Base-by-base conservation (phyloP, 2,329 filamentous ascomycete genomes). In the Colletotrichum filicis region DNA sequence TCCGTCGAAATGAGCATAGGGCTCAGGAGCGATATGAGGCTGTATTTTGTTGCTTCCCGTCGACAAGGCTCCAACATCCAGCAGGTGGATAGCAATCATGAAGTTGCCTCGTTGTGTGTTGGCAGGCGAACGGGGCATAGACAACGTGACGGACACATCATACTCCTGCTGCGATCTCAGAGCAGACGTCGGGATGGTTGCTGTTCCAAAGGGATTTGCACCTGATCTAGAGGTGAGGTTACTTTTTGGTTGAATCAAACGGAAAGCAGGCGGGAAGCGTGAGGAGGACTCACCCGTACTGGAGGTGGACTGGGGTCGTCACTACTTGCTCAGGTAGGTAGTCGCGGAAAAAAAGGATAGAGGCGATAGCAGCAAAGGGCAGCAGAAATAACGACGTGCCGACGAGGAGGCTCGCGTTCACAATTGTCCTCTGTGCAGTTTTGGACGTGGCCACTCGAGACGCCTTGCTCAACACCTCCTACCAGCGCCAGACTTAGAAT, bases 61-160 rank as follows among this genome's bases (percentile, higher is more conserved):
- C 32, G 75, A 74, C 71, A 77, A 46, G 78, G 76, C 32, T 76
- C 82, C 81, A 28, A 84, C 83, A 30, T 87, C 87, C 62, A 94
- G 87, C 64, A 98, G 89, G 73, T 91, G 89, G 19, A 98, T 85
- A 59, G 94, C 92, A 22, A 98, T 85, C 97, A 99, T 99, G 86
- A 98, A 98, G 84, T 98, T 98, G 32, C 97, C 97, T 16, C 90
- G 89, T 2, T 89, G 89, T 26, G 93, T 83, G 78, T 99, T 99
- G 1, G 87, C 83, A 0, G 91, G 91, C 2, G 94, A 97, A 53
- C 92, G 91, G 22, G 97, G 97, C 75, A 99, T 87, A 4, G 90
- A 88, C 37, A 99, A 87, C 26, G 90, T 87, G 1, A 98, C 87
- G 5, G 89, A 88, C 55, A 99, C 89, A 81, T 98, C 95, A 86